These are phyloP conservation scores for Hippophae rhamnoides DNA, from an alignment of 306 rosid species.

Conservation along the genomic window DNA sequence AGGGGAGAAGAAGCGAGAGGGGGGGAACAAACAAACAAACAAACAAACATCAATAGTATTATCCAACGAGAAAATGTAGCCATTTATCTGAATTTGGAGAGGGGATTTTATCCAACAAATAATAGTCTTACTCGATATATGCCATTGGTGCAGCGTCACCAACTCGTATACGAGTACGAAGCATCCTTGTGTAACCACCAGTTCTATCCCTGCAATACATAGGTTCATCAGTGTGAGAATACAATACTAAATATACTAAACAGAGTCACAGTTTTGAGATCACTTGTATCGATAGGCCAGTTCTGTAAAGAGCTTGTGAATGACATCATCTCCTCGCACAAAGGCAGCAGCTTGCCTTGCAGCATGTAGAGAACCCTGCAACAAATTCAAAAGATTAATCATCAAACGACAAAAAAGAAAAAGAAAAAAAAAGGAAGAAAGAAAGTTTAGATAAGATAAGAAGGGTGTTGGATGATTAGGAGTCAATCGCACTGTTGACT, in stretches of 20 bases:
- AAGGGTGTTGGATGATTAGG: no score
- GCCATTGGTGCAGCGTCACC: conserved; percentile 99
- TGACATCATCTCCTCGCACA: conserved; percentile 83
- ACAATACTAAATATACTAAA: conserved; percentile 5
- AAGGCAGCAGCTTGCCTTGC: conserved; percentile 76
- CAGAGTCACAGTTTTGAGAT: conserved; percentile 11
- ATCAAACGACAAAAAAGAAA: not conserved
- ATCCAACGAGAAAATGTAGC: not conserved
- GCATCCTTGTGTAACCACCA: conserved; percentile 92
- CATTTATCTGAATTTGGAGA: not conserved
- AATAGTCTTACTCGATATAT: conserved; percentile 70
- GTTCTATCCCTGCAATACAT: conserved; percentile 61
- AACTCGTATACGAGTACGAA: conserved; percentile 82
- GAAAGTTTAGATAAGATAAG: not conserved
- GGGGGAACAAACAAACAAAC: not conserved
- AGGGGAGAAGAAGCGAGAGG: not conserved
- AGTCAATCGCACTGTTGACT: no score
- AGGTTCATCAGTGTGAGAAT: conserved; percentile 11
- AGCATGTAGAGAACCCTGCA: conserved; percentile 67
- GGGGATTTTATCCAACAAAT: not conserved
- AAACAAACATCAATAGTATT: not conserved
- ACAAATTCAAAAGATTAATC: conserved; percentile 13
- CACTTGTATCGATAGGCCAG: conserved; percentile 87
- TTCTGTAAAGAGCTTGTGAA: conserved; percentile 87
- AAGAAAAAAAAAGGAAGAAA: not conserved